Conservation (phyloP, 441 rosid species). For the Pelargonium exstipulatum region DNA sequence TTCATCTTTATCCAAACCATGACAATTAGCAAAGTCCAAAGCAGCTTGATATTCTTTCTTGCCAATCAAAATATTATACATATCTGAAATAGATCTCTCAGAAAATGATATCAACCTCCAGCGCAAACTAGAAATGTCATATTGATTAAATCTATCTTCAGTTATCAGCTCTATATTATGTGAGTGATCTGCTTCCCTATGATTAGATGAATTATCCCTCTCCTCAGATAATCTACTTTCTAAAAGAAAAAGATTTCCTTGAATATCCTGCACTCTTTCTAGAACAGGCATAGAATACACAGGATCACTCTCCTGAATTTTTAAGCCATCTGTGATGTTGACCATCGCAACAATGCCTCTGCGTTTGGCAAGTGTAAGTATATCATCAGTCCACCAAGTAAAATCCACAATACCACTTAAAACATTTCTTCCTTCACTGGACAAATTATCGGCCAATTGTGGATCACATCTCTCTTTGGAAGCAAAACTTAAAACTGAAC, state of each 20-base stretch:
- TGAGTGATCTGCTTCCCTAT: conserved; percentile 32
- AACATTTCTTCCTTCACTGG: conserved; percentile 29
- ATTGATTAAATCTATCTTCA: conserved; percentile 34
- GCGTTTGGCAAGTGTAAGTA: conserved; percentile 54
- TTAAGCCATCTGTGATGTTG: conserved; percentile 48
- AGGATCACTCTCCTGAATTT: conserved; percentile 50
- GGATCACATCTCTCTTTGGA: conserved; percentile 32
- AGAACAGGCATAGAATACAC: conserved; percentile 54
- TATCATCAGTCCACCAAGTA: conserved; percentile 90
- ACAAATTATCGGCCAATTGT: conserved; percentile 25
- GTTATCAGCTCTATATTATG: conserved; percentile 26
- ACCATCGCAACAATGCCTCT: conserved; percentile 50
- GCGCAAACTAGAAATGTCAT: conserved; percentile 34
- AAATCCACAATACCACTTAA: conserved; percentile 56
- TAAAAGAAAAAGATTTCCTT: conserved; percentile 61
- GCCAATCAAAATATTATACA: conserved; percentile 66
- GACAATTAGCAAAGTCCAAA: conserved; percentile 63
- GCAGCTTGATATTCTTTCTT: conserved; percentile 62
- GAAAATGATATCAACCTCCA: conserved; percentile 79
- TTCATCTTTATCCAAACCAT: conserved; percentile 80
- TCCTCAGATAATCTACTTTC: conserved; percentile 46
- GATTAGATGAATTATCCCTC: conserved; percentile 27
- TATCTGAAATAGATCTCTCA: conserved; percentile 73
- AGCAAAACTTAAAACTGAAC: conserved; percentile 35
- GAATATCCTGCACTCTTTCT: conserved; percentile 47